Conservation (phyloP, 768 basidiomycete species). For the Hypholoma fasciculare region DNA sequence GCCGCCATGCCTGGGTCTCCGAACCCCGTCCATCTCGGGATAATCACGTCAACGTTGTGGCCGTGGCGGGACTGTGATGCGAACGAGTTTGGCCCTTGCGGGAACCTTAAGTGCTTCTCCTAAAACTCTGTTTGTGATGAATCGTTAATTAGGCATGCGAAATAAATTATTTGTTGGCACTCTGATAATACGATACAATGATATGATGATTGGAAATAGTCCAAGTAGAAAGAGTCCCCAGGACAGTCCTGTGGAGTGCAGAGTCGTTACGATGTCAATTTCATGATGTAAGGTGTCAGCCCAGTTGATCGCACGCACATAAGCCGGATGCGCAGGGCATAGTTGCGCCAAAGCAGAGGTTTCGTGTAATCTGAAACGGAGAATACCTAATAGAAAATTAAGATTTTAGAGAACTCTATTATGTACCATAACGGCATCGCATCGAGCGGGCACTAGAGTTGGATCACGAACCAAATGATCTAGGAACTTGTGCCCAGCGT, state of each 20-base stretch:
- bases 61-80: slow-evolving; percentile 2
- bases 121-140: slow-evolving; percentile 5
- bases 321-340: slow-evolving; percentile 5
- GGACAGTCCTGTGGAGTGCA: slow-evolving; percentile 4
- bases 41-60: slow-evolving; percentile 16
- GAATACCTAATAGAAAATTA: slow-evolving; percentile 24
- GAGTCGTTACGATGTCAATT: neutral
- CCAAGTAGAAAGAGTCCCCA: slow-evolving; percentile 5
- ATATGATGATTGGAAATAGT: slow-evolving; percentile 3
- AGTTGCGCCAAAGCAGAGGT: slow-evolving; percentile 1
- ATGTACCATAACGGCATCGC: slow-evolving; percentile 18
- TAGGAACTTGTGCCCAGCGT: slow-evolving; percentile 29
- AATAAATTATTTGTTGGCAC: slow-evolving; percentile 10
- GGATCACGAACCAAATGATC: slow-evolving; percentile 21
- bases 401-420: slow-evolving; percentile 20
- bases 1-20: slow-evolving; percentile 6
- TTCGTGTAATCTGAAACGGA: slow-evolving; percentile 12
- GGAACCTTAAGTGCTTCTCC: slow-evolving; percentile 5
- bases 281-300: neutral
- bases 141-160: slow-evolving; percentile 5
- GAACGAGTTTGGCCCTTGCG: neutral
- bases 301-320: slow-evolving; percentile 9
- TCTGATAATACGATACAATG: slow-evolving; percentile 16
- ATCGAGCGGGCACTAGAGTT: slow-evolving; percentile 16
- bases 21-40: slow-evolving; percentile 25